phyloP scores from a whole-genome alignment of 2,329 filamentous ascomycete species.

The Lasiodiplodia gonubiensis region DNA sequence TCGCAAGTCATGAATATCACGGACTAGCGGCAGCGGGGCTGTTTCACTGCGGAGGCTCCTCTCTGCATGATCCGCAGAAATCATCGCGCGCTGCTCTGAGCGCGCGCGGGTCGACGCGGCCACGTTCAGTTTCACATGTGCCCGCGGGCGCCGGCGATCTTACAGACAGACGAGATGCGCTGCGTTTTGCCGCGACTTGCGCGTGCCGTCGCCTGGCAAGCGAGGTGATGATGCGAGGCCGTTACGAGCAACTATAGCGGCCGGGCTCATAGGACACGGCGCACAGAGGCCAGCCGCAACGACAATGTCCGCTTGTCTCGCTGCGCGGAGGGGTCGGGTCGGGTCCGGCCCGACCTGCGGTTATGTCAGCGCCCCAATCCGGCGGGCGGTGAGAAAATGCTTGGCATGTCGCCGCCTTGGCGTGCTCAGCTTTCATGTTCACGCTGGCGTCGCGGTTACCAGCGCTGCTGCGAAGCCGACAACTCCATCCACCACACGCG shows the following conservation, averaged over 20 bases:
- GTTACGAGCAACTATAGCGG: constrained; percentile 9
- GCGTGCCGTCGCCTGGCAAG: constrained; percentile 19
- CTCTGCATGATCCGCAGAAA: constrained; percentile 28
- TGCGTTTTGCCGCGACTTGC: constrained; percentile 19
- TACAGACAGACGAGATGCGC: constrained; percentile 13
- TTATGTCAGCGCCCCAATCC: constrained; percentile 5
- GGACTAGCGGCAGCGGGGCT: constrained; percentile 28
- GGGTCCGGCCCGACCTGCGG: not conserved
- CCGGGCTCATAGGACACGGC: not conserved
- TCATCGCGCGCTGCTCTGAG: constrained; percentile 17
- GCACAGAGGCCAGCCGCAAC: not conserved
- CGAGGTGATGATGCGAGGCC: constrained; percentile 14
- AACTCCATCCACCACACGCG: constrained; percentile 2
- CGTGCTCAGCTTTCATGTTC: constrained; percentile 20
- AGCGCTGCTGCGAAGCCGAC: constrained; percentile 16
- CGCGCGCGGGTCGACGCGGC: constrained; percentile 18
- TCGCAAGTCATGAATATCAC: constrained; percentile 26
- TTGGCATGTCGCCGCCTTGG: constrained; percentile 5
- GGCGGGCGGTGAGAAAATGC: constrained; percentile 16
- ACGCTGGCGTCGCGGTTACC: constrained; percentile 9
- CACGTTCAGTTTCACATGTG: constrained; percentile 26
- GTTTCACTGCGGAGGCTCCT: constrained; percentile 29
- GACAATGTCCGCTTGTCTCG: not conserved
- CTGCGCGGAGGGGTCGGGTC: not conserved
- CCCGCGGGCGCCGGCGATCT: constrained; percentile 20